Evolutionary conservation across 352 stramenopile species (phyloP).

Genomic region (Phytopythium litorale): DNA sequence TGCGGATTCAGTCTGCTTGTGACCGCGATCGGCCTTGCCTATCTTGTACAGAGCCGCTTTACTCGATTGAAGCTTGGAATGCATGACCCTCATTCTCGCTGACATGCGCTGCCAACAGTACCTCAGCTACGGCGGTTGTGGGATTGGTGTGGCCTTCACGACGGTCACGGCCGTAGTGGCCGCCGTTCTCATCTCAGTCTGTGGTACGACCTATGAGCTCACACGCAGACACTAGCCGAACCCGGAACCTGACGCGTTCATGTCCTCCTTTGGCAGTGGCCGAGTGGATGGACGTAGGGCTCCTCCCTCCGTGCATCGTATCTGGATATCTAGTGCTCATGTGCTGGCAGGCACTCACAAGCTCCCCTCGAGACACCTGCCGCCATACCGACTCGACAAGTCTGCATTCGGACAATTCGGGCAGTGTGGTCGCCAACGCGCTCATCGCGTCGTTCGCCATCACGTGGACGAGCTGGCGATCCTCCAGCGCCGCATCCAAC

Average conservation of each 20-base stretch:
- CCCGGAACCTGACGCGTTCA: not conserved
- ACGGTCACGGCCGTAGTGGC: slow-evolving; percentile 82
- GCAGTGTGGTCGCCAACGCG: slow-evolving; percentile 44
- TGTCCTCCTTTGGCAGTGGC: slow-evolving; percentile 33
- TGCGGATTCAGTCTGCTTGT: slow-evolving; percentile 68
- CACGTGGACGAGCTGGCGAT: slow-evolving; percentile 71
- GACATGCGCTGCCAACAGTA: slow-evolving; percentile 53
- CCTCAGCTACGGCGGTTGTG: slow-evolving; percentile 84
- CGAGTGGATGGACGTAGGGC: slow-evolving; percentile 60
- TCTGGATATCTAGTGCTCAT: slow-evolving; percentile 67
- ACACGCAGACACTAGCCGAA: not conserved
- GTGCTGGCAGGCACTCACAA: slow-evolving; percentile 72
- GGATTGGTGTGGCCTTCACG: slow-evolving; percentile 70
- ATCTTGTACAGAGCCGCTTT: slow-evolving; percentile 30
- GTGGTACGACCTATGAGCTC: slow-evolving; percentile 28
- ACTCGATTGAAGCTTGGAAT: not conserved
- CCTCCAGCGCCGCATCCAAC: slow-evolving; percentile 44
- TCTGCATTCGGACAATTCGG: slow-evolving; percentile 15
- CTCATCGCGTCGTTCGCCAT: slow-evolving; percentile 59
- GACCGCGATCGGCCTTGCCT: slow-evolving; percentile 29
- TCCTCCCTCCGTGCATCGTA: slow-evolving; percentile 75
- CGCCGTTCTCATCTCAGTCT: slow-evolving; percentile 45
- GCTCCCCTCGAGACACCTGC: slow-evolving; percentile 47
- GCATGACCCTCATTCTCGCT: too few relatives aligned
- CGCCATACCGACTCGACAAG: slow-evolving; percentile 14